Percentiles rank a stretch among this genome's conserved stretches.
phyloP scores from a whole-genome alignment of 2,329 filamentous ascomycete genomes.

The Xylariomycetidae sp. region DNA sequence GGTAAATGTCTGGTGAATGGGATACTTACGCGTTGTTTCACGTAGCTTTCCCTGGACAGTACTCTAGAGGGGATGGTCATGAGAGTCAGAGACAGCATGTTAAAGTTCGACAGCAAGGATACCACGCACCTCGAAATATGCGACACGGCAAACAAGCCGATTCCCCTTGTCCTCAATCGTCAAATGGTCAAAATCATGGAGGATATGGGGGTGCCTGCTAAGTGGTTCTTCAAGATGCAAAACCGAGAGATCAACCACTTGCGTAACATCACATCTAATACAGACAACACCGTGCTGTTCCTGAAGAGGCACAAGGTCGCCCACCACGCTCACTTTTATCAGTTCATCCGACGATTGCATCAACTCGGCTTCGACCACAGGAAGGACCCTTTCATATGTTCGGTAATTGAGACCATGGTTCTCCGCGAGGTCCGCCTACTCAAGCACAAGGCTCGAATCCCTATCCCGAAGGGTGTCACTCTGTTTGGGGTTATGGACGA shows the following conservation, averaged over 20 bases:
- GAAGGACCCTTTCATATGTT: conserved; percentile 64
- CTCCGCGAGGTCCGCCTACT: conserved; percentile 67
- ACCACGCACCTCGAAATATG: conserved; percentile 64
- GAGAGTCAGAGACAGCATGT: conserved; percentile 68
- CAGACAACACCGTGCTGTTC: conserved; percentile 61
- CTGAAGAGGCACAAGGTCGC: conserved; percentile 59
- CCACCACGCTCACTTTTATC: conserved; percentile 53
- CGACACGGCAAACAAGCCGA: conserved; percentile 60
- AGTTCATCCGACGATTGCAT: conserved; percentile 56
- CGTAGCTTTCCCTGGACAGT: conserved; percentile 65
- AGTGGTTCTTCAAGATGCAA: conserved; percentile 63
- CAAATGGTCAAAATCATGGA: conserved; percentile 84
- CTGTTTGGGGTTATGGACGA: conserved; percentile 84
- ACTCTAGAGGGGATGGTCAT: conserved; percentile 54
- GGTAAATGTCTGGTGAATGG: no score
- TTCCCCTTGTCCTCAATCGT: conserved; percentile 69
- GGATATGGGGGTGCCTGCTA: conserved; percentile 58
- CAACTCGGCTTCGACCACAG: conserved; percentile 60
- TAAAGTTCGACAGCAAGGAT: conserved; percentile 63
- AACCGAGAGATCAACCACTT: conserved; percentile 56
- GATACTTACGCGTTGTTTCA: no score
- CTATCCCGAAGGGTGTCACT: conserved; percentile 64
- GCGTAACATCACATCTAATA: conserved; percentile 51
- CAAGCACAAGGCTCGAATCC: conserved; percentile 76
- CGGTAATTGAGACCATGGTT: conserved; percentile 64